Conservation (phyloP, 2,329 filamentous ascomycete species). For the Malbranchea cinnamomea region DNA sequence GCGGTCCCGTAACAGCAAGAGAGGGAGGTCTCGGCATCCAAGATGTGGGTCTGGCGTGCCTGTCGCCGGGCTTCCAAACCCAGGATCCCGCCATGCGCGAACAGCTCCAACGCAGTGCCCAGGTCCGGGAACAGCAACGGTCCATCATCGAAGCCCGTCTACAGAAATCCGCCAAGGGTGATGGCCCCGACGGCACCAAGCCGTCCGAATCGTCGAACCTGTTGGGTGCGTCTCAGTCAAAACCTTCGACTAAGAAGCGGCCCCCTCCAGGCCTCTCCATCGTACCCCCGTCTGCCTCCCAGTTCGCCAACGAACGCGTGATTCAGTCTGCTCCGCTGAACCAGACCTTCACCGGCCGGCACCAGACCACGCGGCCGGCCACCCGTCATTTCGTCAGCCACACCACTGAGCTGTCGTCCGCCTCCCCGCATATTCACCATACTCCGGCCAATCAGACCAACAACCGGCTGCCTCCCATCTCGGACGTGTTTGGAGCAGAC, state of each 20-base stretch:
- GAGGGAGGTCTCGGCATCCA: conserved; percentile 68
- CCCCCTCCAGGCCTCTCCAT: conserved; percentile 77
- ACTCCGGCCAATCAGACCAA: conserved; percentile 74
- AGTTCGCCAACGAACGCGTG: conserved; percentile 85
- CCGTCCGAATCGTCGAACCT: conserved; percentile 35
- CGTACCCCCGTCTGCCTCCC: conserved; percentile 79
- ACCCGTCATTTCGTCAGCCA: conserved; percentile 69
- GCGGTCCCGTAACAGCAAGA: conserved; percentile 54
- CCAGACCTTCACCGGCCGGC: conserved; percentile 85
- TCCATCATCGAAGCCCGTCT: conserved; percentile 86
- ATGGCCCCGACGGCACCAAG: conserved; percentile 45
- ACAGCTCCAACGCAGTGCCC: conserved; percentile 85
- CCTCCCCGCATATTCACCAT: conserved; percentile 76
- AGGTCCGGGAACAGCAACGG: conserved; percentile 82
- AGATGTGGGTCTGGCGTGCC: conserved; percentile 81
- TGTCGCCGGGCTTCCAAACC: conserved; percentile 91
- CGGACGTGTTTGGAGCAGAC: conserved; percentile 79
- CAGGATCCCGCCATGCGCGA: conserved; percentile 95
- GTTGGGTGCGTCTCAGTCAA: conserved; percentile 21
- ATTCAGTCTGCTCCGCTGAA: conserved; percentile 93
- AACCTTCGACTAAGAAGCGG: conserved; percentile 35
- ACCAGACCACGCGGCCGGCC: conserved; percentile 60
- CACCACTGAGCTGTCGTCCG: conserved; percentile 37
- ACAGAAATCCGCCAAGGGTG: conserved; percentile 74
- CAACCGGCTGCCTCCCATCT: conserved; percentile 84